Conservation (phyloP, 805 yeast genomes). For the Yarrowia hollandica region DNA sequence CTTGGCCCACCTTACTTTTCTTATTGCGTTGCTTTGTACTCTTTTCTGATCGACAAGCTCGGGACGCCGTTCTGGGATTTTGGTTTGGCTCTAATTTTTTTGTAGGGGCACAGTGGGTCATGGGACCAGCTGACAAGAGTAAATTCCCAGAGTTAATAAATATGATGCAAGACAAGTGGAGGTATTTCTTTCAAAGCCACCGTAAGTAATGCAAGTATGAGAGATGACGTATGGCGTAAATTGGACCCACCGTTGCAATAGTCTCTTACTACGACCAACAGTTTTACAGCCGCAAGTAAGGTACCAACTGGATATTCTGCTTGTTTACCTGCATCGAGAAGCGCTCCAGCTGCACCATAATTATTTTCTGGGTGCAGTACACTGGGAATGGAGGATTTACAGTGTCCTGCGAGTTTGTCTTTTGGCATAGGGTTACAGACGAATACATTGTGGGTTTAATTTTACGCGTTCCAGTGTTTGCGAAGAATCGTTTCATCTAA, state of each 20-base stretch:
- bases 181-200: too few species aligned
- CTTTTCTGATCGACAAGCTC: slow-evolving; percentile 4
- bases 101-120: not conserved
- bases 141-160: not conserved
- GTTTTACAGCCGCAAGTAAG: not conserved
- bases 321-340: slow-evolving; percentile 19
- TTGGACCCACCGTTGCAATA: too few species aligned
- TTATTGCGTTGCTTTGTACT: not conserved
- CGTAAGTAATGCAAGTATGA: too few species aligned
- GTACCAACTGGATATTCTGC: slow-evolving; percentile 1
- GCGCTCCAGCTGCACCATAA: slow-evolving; percentile 8
- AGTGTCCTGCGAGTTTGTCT: slow-evolving; percentile 5
- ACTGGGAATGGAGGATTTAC: slow-evolving; percentile 8
- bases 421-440: not conserved
- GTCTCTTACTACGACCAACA: too few species aligned
- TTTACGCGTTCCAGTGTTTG: too few species aligned
- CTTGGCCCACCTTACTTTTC: not conserved
- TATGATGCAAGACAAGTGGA: not conserved
- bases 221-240: too few species aligned
- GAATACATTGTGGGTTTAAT: too few species aligned
- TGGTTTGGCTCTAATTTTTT: not conserved
- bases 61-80: slow-evolving; percentile 12
- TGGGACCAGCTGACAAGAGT: not conserved
- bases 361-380: not conserved
- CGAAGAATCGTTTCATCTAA: too few species aligned